Evolutionary conservation across 805 yeast species (phyloP).

Genomic region (Ogataea glucozyma): DNA sequence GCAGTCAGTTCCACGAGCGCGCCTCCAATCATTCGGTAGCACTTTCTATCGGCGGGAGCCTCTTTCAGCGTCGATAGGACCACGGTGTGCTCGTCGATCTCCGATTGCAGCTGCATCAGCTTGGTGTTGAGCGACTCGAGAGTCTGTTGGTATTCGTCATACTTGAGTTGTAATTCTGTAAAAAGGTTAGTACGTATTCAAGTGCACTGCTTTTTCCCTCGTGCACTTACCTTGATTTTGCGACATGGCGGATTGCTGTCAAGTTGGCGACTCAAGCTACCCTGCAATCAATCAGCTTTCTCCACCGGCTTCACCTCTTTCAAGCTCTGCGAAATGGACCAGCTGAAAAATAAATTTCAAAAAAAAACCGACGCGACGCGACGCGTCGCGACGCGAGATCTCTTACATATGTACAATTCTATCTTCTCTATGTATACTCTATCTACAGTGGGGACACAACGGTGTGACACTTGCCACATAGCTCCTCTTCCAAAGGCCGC

Average conservation of each 20-base stretch:
- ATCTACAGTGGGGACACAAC: slow-evolving; percentile 33
- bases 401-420: too few relatives aligned
- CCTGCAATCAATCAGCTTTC: too few relatives aligned
- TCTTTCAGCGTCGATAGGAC: slow-evolving; percentile 59
- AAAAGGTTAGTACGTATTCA: background rate
- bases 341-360: too few relatives aligned
- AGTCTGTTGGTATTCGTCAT: slow-evolving; percentile 52
- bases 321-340: too few relatives aligned
- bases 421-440: slow-evolving; percentile 1
- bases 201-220: background rate
- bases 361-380: too few relatives aligned
- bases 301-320: too few relatives aligned
- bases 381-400: too few relatives aligned
- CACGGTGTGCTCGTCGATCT: slow-evolving; percentile 47
- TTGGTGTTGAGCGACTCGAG: slow-evolving; percentile 48
- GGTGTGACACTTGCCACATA: slow-evolving; percentile 67
- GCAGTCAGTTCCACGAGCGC: slow-evolving; percentile 83
- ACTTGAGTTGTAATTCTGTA: slow-evolving; percentile 47
- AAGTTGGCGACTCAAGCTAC: background rate
- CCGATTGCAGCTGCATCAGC: slow-evolving; percentile 48
- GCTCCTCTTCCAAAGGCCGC: slow-evolving; percentile 47
- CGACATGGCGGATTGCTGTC: slow-evolving; percentile 1
- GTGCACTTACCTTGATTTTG: slow-evolving; percentile 13
- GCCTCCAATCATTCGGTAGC: slow-evolving; percentile 93
- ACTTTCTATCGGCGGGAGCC: slow-evolving; percentile 62